Evolutionary conservation across 805 yeast genomes (phyloP), one percentile per base, ranked within the genome.

Genomic region (Schwanniomyces yamadae): DNA sequence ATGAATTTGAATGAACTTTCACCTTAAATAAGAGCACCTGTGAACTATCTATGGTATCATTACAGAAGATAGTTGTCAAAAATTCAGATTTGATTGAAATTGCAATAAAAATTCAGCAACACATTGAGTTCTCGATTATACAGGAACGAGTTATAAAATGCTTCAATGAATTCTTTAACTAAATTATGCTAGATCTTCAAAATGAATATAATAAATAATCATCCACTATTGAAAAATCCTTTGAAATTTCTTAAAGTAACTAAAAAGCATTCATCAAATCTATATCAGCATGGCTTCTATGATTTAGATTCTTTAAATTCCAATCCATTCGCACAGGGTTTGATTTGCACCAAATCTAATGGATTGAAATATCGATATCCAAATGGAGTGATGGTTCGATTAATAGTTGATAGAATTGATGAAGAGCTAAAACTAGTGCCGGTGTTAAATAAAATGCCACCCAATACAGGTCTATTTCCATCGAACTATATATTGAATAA

Each of bases 201-300:
- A n/a, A 21, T 21, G 23, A 21, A 21, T n/a, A 11, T 6, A n/a
- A 28, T 32, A 23, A 15, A 15, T 19, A 49, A 51, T 18, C 69
- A 62, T 42, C 69, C 69, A 5, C 31, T 62, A 5, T 38, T 64
- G 27, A 42, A 39, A 11, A 59, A 59, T 38, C 69, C 69, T 1
- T 40, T 46, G 18, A 53, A 55, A 28, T 57, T 60, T 55, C 46
- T 61, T 6, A 39, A 44, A 8, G 42, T 41, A 15, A 50, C 44
- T 5, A 54, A 53, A 33, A 50, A 45, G 17, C 59, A 55, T 11
- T 34, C 49, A 2, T 36, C 48, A 5, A 39, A 50, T 5, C 35
- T 50, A 5, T 59, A 59, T 38, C 33, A 31, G 7, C 13, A 23
- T 4, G 41, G 26, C 3, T 54, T 31, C 33, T 60, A 57, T 34